phyloP scores from a whole-genome alignment of 2,329 filamentous ascomycete genomes.

The Bipolaris oryzae region DNA sequence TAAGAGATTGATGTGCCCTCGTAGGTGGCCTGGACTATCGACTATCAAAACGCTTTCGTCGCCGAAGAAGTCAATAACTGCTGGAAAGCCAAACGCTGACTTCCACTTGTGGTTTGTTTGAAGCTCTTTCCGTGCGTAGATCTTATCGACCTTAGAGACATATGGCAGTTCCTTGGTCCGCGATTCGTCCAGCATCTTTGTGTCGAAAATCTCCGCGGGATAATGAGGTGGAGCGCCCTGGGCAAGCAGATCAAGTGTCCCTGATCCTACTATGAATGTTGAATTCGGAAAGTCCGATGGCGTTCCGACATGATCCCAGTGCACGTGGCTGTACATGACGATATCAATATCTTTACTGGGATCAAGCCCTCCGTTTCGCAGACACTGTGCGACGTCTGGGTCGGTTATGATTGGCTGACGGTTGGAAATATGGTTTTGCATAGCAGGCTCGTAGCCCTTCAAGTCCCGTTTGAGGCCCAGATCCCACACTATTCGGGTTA shows the following conservation, averaged over 20 bases:
- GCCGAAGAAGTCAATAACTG: slow-evolving; percentile 50
- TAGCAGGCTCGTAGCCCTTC: too few species aligned
- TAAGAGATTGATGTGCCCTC: slow-evolving; percentile 60
- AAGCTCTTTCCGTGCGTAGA: not conserved
- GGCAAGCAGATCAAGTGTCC: not conserved
- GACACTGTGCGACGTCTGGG: too few species aligned
- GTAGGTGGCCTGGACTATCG: slow-evolving; percentile 59
- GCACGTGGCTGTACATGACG: not conserved
- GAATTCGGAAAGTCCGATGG: not conserved
- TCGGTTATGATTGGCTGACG: too few species aligned
- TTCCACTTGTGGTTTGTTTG: not conserved
- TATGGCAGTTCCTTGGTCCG: not conserved
- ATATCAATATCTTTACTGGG: not conserved
- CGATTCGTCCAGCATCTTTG: not conserved
- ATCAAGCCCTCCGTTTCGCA: too few species aligned
- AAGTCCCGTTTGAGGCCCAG: too few species aligned
- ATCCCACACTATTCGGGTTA: too few species aligned
- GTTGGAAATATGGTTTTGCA: too few species aligned
- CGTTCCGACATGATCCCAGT: not conserved
- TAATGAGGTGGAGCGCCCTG: not conserved
- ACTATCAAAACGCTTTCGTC: slow-evolving; percentile 57
- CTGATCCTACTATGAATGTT: not conserved
- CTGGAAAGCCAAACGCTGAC: not conserved
- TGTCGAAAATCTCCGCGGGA: not conserved
- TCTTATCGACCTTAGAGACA: not conserved